Evolutionary conservation across 78 protist species (phyloP).

Genomic region (Pigoraptor vietnamica): DNA sequence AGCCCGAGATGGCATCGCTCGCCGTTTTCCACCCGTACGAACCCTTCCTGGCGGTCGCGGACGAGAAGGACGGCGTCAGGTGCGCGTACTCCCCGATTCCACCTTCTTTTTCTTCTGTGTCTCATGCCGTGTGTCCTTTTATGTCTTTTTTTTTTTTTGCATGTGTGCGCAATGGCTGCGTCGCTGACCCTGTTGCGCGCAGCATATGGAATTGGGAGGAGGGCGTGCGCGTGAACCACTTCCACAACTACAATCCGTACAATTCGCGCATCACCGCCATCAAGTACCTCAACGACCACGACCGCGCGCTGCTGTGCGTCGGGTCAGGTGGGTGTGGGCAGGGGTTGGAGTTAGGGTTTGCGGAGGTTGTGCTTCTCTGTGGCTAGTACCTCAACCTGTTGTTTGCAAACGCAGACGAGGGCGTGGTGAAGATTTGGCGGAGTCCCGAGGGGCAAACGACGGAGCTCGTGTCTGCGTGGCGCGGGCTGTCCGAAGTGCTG

Average conservation of each 20-base stretch:
- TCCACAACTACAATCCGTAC: not conserved
- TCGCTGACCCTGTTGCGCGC: too few species aligned
- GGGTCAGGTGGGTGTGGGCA: conserved; percentile 8
- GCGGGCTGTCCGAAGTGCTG: not conserved
- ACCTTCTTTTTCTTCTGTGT: not conserved
- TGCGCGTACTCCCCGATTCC: not conserved
- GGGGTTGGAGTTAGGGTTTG: too few species aligned
- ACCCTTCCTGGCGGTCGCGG: not conserved
- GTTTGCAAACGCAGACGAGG: too few species aligned
- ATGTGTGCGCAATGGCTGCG: not conserved
- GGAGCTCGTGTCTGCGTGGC: not conserved
- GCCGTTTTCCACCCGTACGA: conserved; percentile 19
- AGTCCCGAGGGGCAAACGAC: not conserved
- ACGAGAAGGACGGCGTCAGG: not conserved
- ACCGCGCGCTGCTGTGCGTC: not conserved
- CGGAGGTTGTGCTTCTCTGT: too few species aligned
- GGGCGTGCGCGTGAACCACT: not conserved
- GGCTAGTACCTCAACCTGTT: too few species aligned
- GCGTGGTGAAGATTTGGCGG: conserved; percentile 6
- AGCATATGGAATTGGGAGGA: not conserved
- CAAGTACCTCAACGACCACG: not conserved
- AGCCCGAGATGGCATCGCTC: not conserved
- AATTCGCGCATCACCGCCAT: not conserved
- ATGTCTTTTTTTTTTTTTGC: not conserved
- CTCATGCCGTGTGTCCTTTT: not conserved